Evolutionary conservation across 2,329 filamentous ascomycete genomes (phyloP).

Genomic region (Fusarium lateritium): DNA sequence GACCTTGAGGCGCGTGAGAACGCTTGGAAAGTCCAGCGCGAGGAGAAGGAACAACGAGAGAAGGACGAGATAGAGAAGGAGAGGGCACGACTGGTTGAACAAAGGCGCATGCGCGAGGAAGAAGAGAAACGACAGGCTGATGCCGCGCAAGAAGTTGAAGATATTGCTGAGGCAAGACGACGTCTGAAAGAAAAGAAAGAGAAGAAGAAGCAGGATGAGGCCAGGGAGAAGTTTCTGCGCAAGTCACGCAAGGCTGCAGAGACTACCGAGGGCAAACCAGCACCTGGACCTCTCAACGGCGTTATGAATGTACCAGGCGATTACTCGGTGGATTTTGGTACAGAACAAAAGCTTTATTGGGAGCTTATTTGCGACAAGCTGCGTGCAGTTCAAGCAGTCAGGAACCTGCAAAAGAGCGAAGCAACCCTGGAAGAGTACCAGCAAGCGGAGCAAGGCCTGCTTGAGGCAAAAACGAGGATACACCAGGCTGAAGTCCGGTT

Average conservation of each 20-base stretch:
- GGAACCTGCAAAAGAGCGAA: conserved; percentile 51
- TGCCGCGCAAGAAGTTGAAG: conserved; percentile 58
- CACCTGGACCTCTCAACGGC: conserved; percentile 53
- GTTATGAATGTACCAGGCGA: conserved; percentile 56
- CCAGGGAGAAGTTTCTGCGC: conserved; percentile 50
- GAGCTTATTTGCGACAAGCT: conserved; percentile 60
- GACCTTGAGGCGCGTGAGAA: conserved; percentile 86
- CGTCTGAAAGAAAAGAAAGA: conserved; percentile 59
- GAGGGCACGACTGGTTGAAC: conserved; percentile 55
- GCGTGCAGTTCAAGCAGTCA: conserved; percentile 56
- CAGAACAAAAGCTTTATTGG: conserved; percentile 56
- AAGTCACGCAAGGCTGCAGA: conserved; percentile 57
- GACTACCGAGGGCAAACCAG: conserved; percentile 37
- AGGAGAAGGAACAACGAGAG: conserved; percentile 58
- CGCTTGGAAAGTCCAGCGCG: conserved; percentile 72
- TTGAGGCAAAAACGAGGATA: conserved; percentile 53
- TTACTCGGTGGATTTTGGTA: conserved; percentile 51
- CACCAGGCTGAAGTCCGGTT: conserved; percentile 57
- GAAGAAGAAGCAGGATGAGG: conserved; percentile 55
- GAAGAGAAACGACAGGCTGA: conserved; percentile 54
- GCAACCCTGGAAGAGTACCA: conserved; percentile 48
- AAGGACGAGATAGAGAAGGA: conserved; percentile 57
- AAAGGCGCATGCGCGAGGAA: conserved; percentile 56
- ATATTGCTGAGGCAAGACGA: conserved; percentile 56
- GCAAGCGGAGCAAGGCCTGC: conserved; percentile 50